phyloP scores from a whole-genome alignment of 2,329 filamentous ascomycete genomes.

The Ophiosphaerella korrae region DNA sequence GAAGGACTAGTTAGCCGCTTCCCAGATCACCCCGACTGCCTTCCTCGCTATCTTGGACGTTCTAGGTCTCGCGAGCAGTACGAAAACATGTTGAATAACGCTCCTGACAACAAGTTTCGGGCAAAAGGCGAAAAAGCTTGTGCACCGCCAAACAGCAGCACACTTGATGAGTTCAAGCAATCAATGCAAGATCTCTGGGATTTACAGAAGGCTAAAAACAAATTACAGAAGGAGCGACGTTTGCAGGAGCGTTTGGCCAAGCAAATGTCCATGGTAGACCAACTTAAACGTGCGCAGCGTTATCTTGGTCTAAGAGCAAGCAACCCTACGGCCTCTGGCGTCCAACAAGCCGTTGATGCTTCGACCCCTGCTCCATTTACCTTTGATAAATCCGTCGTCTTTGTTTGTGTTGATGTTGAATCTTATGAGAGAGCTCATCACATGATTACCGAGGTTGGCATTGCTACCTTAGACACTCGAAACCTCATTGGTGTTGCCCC shows the following conservation, averaged over 20 bases:
- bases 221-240: slow-evolving; percentile 56
- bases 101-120: slow-evolving; percentile 19
- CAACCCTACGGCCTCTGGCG: not conserved
- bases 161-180: slow-evolving; percentile 57
- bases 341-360: slow-evolving; percentile 21
- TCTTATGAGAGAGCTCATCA: slow-evolving; percentile 71
- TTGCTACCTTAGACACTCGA: slow-evolving; percentile 77
- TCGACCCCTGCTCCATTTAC: slow-evolving; percentile 28
- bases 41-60: slow-evolving; percentile 70
- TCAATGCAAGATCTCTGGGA: slow-evolving; percentile 61
- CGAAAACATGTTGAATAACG: slow-evolving; percentile 42
- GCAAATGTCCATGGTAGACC: slow-evolving; percentile 59
- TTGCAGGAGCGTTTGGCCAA: slow-evolving; percentile 55
- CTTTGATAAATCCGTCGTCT: slow-evolving; percentile 61
- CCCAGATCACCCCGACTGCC: slow-evolving; percentile 62
- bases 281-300: slow-evolving; percentile 68
- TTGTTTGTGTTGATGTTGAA: slow-evolving; percentile 84
- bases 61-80: slow-evolving; percentile 55
- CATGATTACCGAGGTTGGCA: slow-evolving; percentile 81
- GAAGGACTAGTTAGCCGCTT: slow-evolving; percentile 68
- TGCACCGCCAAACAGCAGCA: slow-evolving; percentile 39
- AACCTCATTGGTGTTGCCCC: slow-evolving; percentile 62
- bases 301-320: slow-evolving; percentile 70
- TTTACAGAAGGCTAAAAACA: slow-evolving; percentile 57
- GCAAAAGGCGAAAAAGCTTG: slow-evolving; percentile 23